phyloP scores from a whole-genome alignment of 192 early-diverging fungal genomes.

The Linnemannia hyalina region DNA sequence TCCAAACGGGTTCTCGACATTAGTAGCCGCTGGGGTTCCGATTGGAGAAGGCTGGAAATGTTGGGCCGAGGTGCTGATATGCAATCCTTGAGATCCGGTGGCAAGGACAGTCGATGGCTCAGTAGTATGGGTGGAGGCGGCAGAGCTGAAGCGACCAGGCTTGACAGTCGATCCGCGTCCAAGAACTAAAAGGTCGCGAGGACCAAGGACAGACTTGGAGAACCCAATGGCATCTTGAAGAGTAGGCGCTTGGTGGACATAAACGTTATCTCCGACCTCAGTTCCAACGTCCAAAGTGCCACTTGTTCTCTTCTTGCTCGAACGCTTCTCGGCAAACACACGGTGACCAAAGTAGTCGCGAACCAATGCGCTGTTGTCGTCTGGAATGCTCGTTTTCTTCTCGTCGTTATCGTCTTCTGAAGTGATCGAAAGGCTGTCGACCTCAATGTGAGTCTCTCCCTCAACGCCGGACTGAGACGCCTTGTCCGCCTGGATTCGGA shows the following conservation, averaged over 20 bases:
- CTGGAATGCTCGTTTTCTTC: slow-evolving; percentile 8
- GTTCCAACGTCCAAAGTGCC: slow-evolving; percentile 13
- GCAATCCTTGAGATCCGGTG: slow-evolving; percentile 7
- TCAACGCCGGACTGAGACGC: background rate
- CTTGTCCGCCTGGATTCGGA: slow-evolving; percentile 28
- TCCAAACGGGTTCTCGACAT: slow-evolving; percentile 29
- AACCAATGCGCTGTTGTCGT: slow-evolving; percentile 30
- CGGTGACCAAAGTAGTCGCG: slow-evolving; percentile 31
- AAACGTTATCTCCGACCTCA: slow-evolving; percentile 45
- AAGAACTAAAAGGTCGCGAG: slow-evolving; percentile 65
- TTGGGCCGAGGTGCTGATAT: background rate
- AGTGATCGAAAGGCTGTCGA: slow-evolving; percentile 22
- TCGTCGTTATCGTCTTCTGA: slow-evolving; percentile 22
- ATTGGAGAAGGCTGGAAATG: slow-evolving; percentile 1
- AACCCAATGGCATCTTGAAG: slow-evolving; percentile 56
- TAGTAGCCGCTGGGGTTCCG: slow-evolving; percentile 9
- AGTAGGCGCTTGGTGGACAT: slow-evolving; percentile 41
- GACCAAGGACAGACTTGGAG: slow-evolving; percentile 45
- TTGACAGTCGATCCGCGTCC: slow-evolving; percentile 52
- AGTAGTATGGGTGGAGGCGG: slow-evolving; percentile 9
- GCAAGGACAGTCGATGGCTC: background rate
- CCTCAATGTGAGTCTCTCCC: slow-evolving; percentile 18
- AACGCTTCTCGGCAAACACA: slow-evolving; percentile 16
- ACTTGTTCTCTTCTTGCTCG: slow-evolving; percentile 20
- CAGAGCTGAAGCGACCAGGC: slow-evolving; percentile 13